Percentiles rank a stretch among this genome's conserved stretches.
phyloP scores from a whole-genome alignment of 106 monocot species.

The Allium fistulosum region DNA sequence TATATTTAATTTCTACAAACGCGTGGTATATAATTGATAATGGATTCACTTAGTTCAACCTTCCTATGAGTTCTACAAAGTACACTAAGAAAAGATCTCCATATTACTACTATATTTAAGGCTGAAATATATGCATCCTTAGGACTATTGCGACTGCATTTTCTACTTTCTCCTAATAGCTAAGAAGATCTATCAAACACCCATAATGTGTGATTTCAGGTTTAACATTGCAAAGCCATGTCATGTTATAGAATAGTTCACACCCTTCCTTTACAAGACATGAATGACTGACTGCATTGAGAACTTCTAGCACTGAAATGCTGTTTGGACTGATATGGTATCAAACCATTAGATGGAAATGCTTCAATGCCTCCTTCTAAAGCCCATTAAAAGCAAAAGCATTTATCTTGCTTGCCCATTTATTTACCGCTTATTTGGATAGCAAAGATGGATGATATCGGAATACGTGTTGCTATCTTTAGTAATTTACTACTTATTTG shows the following conservation, averaged over 20 bases:
- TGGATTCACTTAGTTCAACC: slow-evolving; percentile 19
- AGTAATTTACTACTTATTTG: too few relatives aligned
- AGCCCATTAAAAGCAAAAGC: slow-evolving; percentile 36
- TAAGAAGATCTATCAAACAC: slow-evolving; percentile 36
- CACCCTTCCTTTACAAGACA: slow-evolving; percentile 27
- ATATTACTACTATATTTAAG: slow-evolving; percentile 30
- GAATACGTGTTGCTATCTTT: too few relatives aligned
- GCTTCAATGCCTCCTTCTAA: slow-evolving; percentile 18
- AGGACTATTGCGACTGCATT: slow-evolving; percentile 19
- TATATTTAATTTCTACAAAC: too few relatives aligned
- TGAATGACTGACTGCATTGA: slow-evolving; percentile 38
- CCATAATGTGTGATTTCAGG: slow-evolving; percentile 41
- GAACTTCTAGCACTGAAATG: slow-evolving; percentile 25
- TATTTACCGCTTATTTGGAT: too few relatives aligned
- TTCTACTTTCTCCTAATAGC: slow-evolving; percentile 15
- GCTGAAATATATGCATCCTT: slow-evolving; percentile 29
- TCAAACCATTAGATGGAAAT: slow-evolving; percentile 21
- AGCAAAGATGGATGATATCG: too few relatives aligned
- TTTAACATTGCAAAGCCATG: slow-evolving; percentile 7
- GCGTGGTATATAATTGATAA: slow-evolving; percentile 11
- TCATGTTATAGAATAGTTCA: slow-evolving; percentile 22
- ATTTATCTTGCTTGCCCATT: slow-evolving; percentile 43
- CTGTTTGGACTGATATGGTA: slow-evolving; percentile 18
- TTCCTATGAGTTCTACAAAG: slow-evolving; percentile 32
- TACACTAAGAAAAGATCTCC: slow-evolving; percentile 32